A percentile compares a stretch with the other conserved stretches of the same genome.
Conservation (phyloP, 257 asterid genomes). For the Misopates orontium region DNA sequence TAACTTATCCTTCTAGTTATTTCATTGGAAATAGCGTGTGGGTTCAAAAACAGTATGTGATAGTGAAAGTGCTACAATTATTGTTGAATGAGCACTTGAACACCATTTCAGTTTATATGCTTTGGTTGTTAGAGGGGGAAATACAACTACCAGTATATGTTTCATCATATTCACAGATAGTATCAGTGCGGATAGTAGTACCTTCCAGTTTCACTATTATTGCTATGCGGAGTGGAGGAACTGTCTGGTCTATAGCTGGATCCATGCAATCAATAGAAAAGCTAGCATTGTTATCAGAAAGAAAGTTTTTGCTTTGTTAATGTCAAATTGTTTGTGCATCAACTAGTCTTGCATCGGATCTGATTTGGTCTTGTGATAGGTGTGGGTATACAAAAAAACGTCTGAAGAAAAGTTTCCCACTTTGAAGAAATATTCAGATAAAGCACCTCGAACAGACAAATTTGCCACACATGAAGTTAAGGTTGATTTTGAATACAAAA, state of each 20-base stretch:
- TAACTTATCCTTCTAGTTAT: no score
- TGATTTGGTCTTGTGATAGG: slow-evolving; percentile 44
- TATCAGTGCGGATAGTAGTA: no score
- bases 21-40: no score
- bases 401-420: slow-evolving; percentile 90
- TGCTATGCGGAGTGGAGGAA: not conserved
- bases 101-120: no score
- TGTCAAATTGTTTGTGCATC: slow-evolving; percentile 13
- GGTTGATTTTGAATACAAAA: slow-evolving; percentile 75
- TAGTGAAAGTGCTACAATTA: no score
- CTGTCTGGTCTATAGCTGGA: slow-evolving; percentile 9
- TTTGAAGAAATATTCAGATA: slow-evolving; percentile 85
- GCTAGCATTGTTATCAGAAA: slow-evolving; percentile 15
- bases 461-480: slow-evolving; percentile 90
- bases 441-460: slow-evolving; percentile 87
- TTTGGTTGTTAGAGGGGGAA: no score
- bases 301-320: not conserved
- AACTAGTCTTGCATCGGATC: slow-evolving; percentile 7
- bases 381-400: slow-evolving; percentile 97
- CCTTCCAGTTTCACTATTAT: not conserved
- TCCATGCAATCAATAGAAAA: slow-evolving; percentile 17
- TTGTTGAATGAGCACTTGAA: no score
- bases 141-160: no score
- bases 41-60: no score
- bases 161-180: no score